phyloP scores from a whole-genome alignment of 164 flowering plant genomes.

The Protea cynaroides region DNA sequence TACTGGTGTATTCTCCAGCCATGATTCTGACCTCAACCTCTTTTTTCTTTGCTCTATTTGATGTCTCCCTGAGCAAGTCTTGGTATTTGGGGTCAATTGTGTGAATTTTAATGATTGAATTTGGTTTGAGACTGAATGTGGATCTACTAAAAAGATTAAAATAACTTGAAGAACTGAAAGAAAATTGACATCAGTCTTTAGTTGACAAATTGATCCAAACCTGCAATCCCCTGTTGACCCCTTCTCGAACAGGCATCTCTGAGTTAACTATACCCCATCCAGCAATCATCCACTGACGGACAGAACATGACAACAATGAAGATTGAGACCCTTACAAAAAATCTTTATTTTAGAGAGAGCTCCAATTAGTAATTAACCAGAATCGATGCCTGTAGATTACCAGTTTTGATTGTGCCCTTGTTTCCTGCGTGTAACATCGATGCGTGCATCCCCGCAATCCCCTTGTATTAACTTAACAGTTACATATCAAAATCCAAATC shows the following conservation, averaged over 20 bases:
- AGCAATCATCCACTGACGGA: slow-evolving; percentile 93
- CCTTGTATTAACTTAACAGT: too few species aligned
- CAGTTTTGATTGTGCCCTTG: slow-evolving; percentile 68
- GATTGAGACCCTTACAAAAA: not conserved
- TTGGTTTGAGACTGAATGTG: not conserved
- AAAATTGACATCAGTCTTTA: slow-evolving; percentile 18
- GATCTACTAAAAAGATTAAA: not conserved
- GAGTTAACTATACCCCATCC: slow-evolving; percentile 90
- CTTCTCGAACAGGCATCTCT: slow-evolving; percentile 91
- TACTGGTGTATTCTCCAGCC: slow-evolving; percentile 90
- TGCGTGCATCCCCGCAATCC: slow-evolving; percentile 62
- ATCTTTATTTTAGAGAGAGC: too few species aligned
- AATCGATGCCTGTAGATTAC: slow-evolving; percentile 69
- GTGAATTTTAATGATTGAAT: slow-evolving; percentile 5
- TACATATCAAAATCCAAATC: too few species aligned
- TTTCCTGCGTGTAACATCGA: slow-evolving; percentile 90
- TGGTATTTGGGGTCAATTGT: slow-evolving; percentile 85
- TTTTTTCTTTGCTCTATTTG: slow-evolving; percentile 43
- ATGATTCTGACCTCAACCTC: slow-evolving; percentile 72
- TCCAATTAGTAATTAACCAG: not conserved
- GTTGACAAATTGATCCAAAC: slow-evolving; percentile 86
- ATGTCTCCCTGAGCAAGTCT: slow-evolving; percentile 57
- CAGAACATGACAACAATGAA: not conserved
- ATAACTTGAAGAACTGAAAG: too few species aligned
- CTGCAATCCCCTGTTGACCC: slow-evolving; percentile 58